Evolutionary conservation across 1,139 yeast genomes (phyloP).

Genomic region (Taphrina flavorubra): DNA sequence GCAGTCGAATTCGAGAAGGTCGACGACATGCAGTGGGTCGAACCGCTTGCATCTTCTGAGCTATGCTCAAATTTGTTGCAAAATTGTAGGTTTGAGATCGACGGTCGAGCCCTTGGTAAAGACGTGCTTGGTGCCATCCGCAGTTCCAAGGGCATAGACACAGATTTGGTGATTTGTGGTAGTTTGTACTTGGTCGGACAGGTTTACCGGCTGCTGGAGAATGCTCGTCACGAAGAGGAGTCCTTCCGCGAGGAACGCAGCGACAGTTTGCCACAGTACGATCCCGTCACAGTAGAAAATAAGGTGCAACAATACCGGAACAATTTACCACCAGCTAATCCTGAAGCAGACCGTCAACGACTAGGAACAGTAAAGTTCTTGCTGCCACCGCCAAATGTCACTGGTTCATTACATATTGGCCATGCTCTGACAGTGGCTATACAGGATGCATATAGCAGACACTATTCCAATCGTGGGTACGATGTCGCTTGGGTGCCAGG

Average conservation of each 20-base stretch:
- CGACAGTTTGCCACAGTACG: constrained; percentile 3
- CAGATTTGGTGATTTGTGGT: constrained; percentile 41
- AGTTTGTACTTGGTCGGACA: constrained; percentile 44
- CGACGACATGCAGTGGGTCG: constrained; percentile 96
- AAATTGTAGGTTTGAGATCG: not conserved
- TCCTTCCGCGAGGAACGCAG: not conserved
- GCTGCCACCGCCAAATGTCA: constrained; percentile 44
- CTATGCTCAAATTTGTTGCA: constrained; percentile 49
- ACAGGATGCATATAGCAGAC: constrained; percentile 42
- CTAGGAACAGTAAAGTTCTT: constrained; percentile 3
- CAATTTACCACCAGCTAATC: constrained; percentile 8
- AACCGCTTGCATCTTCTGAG: constrained; percentile 56
- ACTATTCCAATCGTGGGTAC: constrained; percentile 33
- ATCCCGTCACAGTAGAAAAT: constrained; percentile 1
- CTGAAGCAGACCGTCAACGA: not conserved
- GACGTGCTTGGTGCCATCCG: constrained; percentile 33
- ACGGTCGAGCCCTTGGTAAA: constrained; percentile 12
- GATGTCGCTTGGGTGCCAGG: constrained; percentile 43
- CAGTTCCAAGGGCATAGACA: not conserved
- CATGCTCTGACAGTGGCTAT: constrained; percentile 44
- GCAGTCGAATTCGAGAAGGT: constrained; percentile 70
- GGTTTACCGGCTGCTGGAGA: constrained; percentile 28
- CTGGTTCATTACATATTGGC: constrained; percentile 43
- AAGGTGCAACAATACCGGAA: constrained; percentile 25
- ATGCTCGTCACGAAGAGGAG: constrained; percentile 3